Base-by-base conservation (phyloP, 78 protist species). In the Monocercomonoides exilis region DNA sequence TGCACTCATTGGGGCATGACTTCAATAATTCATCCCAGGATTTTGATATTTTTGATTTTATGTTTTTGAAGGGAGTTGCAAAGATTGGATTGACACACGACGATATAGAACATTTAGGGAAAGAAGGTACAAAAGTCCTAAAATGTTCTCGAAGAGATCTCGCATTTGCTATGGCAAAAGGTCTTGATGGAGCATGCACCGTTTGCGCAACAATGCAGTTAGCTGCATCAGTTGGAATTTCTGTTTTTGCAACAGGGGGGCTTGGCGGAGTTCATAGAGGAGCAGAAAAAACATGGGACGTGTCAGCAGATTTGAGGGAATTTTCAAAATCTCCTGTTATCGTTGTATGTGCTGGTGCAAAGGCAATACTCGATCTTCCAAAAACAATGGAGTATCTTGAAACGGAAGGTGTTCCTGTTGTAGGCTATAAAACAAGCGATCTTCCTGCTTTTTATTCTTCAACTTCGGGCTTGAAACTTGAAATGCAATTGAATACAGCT, bases 301-400 rank as follows among this genome's bases (percentile, higher is more conserved):
- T 98, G 1, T 90, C 95, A 0, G 97, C 99, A 0, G 99, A 98
- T 45, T 85, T 98, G n/a, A 3, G 64, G 4, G 81, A 85, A 33
- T 45, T 41, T 43, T 70, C 81, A 21, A 42, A 35, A 5, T n/a
- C 87, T 2, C 79, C 54, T 29, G 87, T 88, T 41, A 44, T 81
- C 33, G 99, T 98, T 0, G 97, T 98, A 0, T 93, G 94, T 21
- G 98, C 99, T 0, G 99, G 99, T 32, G 94, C 84, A 2, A 98
- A 98, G 91, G 70, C 92, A 44, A 96, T 98, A n/a, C 91, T 98
- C 4, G 99, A 97, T 85, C 94, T 98, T n/a, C 94, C 93, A 1
- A 79, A 81, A 45, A 94, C 94, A 0, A 84, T 92, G 41, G 94
- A 92, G 63, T 77, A 84, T 21, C 87, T 87, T 1, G 90, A 88